These are phyloP conservation scores for Oryza brachyantha DNA, from an alignment of 176 grass and related monocot species.

Conservation along the genomic window DNA sequence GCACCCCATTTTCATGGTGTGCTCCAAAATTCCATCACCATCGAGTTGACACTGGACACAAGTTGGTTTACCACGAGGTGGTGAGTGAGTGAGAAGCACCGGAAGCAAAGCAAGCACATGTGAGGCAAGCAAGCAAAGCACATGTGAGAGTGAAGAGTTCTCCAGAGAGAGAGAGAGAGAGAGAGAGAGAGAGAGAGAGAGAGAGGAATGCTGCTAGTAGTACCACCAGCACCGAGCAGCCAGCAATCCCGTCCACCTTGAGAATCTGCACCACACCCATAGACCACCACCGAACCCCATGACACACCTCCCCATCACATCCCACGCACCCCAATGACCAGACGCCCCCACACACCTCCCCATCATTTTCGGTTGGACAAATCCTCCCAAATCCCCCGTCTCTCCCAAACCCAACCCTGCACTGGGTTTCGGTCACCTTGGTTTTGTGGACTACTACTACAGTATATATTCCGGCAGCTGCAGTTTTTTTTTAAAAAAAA, in stretches of 20 bases:
- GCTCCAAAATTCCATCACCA: not conserved
- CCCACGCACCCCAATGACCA: slow-evolving; percentile 41
- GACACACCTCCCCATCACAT: slow-evolving; percentile 40
- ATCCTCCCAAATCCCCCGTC: slow-evolving; percentile 1
- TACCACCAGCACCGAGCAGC: not conserved
- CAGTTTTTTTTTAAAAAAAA: too few species aligned
- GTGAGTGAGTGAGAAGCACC: not conserved
- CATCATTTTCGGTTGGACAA: slow-evolving; percentile 70
- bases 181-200: not conserved
- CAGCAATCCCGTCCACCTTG: not conserved
- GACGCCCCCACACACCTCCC: not conserved
- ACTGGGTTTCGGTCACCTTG: too few species aligned
- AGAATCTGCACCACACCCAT: slow-evolving; percentile 3
- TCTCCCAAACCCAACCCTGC: not conserved
- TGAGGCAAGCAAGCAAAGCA: too few species aligned
- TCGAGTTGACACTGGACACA: not conserved
- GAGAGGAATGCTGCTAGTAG: not conserved
- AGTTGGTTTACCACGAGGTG: not conserved
- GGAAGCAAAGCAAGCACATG: not conserved
- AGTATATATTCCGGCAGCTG: too few species aligned
- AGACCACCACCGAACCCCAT: slow-evolving; percentile 25
- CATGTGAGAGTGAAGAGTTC: not conserved
- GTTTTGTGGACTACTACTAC: too few species aligned
- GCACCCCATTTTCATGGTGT: not conserved
- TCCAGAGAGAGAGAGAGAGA: not conserved